Conservation (phyloP, 805 yeast genomes). For the Ogataea kodamae region DNA sequence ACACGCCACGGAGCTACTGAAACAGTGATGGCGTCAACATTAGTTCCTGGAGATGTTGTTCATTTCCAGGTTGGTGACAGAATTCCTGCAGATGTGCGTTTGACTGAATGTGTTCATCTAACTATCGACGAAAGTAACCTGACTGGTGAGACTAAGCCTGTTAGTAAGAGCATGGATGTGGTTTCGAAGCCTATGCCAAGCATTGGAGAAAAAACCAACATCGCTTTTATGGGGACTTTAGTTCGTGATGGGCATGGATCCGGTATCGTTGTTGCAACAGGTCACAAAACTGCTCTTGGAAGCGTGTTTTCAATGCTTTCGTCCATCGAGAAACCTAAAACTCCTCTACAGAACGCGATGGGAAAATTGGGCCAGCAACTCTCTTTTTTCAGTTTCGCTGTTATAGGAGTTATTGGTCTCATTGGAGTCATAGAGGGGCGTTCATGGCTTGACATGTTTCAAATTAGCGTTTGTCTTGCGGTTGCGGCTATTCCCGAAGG, state of each 20-base stretch:
- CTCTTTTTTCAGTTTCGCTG: conserved; percentile 76
- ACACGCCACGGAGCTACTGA: conserved; percentile 77
- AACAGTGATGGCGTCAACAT: conserved; percentile 76
- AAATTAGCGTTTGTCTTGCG: conserved; percentile 93
- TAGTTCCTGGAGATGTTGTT: conserved; percentile 96
- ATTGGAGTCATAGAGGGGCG: conserved; percentile 91
- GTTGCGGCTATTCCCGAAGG: conserved; percentile 99
- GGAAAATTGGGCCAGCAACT: conserved; percentile 91
- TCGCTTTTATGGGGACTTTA: conserved; percentile 96
- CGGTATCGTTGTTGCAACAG: conserved; percentile 92
- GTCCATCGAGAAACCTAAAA: conserved; percentile 93
- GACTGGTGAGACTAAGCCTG: conserved; percentile 94
- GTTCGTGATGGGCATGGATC: conserved; percentile 95
- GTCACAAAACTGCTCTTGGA: conserved; percentile 88
- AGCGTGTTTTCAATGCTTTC: conserved; percentile 93
- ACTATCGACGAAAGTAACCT: conserved; percentile 89
- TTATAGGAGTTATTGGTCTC: conserved; percentile 88
- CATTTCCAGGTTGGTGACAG: conserved; percentile 90
- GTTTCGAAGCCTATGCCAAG: conserved; percentile 31
- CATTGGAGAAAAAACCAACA: conserved; percentile 60
- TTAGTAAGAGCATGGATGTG: conserved; percentile 55
- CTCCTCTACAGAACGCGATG: conserved; percentile 95
- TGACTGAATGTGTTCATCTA: conserved; percentile 73
- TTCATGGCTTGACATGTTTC: conserved; percentile 96
- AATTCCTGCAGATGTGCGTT: conserved; percentile 91